Percentiles rank a stretch among this genome's conserved stretches.
phyloP scores from a whole-genome alignment of 1,284 basidiomycete genomes.

The Inonotus obliquus region DNA sequence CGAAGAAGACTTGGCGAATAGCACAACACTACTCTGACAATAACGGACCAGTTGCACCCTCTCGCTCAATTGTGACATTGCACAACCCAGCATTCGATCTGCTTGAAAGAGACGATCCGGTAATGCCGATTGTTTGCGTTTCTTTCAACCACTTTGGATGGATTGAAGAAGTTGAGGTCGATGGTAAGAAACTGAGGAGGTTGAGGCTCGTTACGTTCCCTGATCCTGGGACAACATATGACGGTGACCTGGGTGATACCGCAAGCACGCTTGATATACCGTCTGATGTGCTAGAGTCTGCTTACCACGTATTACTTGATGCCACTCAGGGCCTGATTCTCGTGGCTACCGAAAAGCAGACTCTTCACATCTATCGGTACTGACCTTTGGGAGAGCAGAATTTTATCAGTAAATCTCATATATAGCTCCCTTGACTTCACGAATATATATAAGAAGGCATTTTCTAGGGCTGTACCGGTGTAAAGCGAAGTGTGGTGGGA shows the following conservation, averaged over 20 bases:
- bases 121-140: conserved; percentile 5
- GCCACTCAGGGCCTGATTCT: conserved; percentile 9
- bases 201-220: conserved; percentile 14
- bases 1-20: conserved; percentile 7
- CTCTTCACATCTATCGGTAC: conserved; percentile 7
- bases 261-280: conserved; percentile 14
- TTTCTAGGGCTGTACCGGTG: too few relatives aligned
- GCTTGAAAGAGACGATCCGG: background rate
- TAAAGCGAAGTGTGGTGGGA: too few relatives aligned
- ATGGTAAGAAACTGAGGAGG: background rate
- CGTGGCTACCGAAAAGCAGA: conserved; percentile 6
- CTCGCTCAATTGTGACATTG: background rate
- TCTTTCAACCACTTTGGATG: conserved; percentile 17
- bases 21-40: conserved; percentile 14
- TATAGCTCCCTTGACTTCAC: too few relatives aligned
- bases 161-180: conserved; percentile 4
- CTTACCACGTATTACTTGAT: conserved; percentile 11
- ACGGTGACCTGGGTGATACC: conserved; percentile 5
- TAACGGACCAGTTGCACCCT: conserved; percentile 4
- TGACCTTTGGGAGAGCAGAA: background rate
- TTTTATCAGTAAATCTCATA: too few relatives aligned
- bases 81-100: conserved; percentile 4
- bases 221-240: conserved; percentile 7
- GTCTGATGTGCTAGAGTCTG: conserved; percentile 5
- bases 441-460: too few relatives aligned